phyloP scores from a whole-genome alignment of 2,329 filamentous ascomycete genomes.

The Cadophora malorum region DNA sequence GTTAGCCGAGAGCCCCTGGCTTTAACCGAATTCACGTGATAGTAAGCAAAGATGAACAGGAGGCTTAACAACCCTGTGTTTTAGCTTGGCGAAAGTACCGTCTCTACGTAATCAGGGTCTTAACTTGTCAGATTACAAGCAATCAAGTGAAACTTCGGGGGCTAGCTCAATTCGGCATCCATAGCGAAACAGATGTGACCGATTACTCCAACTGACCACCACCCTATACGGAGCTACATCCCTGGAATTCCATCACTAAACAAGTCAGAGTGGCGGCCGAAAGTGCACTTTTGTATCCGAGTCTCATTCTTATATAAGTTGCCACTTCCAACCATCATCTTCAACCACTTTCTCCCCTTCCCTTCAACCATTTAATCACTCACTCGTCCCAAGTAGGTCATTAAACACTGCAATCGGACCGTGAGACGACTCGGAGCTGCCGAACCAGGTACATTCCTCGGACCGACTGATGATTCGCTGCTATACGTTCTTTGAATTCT shows the following conservation, averaged over 20 bases:
- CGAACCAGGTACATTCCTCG: conserved; percentile 6
- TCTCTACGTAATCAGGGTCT: conserved; percentile 1
- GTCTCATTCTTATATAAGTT: not conserved
- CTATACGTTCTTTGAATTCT: not conserved
- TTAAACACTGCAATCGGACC: conserved; percentile 4
- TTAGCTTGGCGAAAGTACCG: not conserved
- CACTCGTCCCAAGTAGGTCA: not conserved
- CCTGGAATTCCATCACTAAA: not conserved
- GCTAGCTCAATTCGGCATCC: conserved; percentile 1
- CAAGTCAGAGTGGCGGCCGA: not conserved
- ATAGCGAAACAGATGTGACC: not conserved
- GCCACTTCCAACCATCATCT: not conserved
- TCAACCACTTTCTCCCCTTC: not conserved
- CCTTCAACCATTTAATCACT: not conserved
- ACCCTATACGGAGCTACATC: not conserved
- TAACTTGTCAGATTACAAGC: conserved; percentile 9
- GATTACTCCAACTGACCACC: not conserved
- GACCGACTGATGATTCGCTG: conserved; percentile 9
- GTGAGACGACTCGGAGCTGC: not conserved
- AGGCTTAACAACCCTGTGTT: conserved; percentile 13
- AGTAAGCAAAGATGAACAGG: conserved; percentile 2
- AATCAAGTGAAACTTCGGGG: not conserved
- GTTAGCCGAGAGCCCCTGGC: conserved; percentile 8
- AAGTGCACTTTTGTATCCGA: conserved; percentile 12
- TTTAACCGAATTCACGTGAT: conserved; percentile 9